Percentiles rank a stretch among this genome's conserved stretches.
phyloP scores from a whole-genome alignment of 768 basidiomycete genomes.

The Russula griseocarnosa region DNA sequence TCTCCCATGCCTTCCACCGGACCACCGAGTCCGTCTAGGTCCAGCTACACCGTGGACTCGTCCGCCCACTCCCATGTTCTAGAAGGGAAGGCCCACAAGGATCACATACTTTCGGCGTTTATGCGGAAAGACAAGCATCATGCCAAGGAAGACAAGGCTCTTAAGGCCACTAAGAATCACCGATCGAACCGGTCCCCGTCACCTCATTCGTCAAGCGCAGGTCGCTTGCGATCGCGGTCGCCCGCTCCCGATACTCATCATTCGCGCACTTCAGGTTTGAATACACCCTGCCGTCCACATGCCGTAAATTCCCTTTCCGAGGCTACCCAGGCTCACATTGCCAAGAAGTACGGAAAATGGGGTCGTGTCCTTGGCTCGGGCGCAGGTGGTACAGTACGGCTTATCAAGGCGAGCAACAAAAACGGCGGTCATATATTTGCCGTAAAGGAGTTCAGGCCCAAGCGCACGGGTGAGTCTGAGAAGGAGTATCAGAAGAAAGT shows the following conservation, averaged over 20 bases:
- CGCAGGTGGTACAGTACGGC: conserved; percentile 95
- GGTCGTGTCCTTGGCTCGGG: conserved; percentile 92
- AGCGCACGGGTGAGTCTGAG: conserved; percentile 81
- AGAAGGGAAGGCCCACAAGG: conserved; percentile 29
- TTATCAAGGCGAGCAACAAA: conserved; percentile 85
- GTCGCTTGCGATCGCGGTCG: conserved; percentile 6
- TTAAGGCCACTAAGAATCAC: conserved; percentile 14
- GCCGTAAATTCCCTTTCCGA: conserved; percentile 64
- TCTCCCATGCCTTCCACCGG: conserved; percentile 27
- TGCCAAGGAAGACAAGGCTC: conserved; percentile 32
- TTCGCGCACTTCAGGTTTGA: conserved; percentile 14
- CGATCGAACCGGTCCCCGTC: conserved; percentile 31
- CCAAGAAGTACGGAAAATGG: conserved; percentile 99
- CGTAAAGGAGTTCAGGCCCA: conserved; percentile 95
- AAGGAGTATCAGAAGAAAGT: conserved; percentile 99
- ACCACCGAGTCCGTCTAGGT: conserved; percentile 28
- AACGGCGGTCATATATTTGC: conserved; percentile 84
- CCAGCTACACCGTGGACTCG: conserved; percentile 12
- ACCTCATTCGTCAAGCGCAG: conserved; percentile 22
- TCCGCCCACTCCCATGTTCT: background rate
- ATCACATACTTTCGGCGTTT: conserved; percentile 35
- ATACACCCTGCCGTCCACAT: conserved; percentile 31
- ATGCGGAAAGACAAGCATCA: conserved; percentile 35
- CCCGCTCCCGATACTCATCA: conserved; percentile 14
- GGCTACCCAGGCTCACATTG: conserved; percentile 83